These are phyloP conservation scores for Ostreobium quekettii DNA, from an alignment of 139 green algal genomes.

Conservation along the genomic window DNA sequence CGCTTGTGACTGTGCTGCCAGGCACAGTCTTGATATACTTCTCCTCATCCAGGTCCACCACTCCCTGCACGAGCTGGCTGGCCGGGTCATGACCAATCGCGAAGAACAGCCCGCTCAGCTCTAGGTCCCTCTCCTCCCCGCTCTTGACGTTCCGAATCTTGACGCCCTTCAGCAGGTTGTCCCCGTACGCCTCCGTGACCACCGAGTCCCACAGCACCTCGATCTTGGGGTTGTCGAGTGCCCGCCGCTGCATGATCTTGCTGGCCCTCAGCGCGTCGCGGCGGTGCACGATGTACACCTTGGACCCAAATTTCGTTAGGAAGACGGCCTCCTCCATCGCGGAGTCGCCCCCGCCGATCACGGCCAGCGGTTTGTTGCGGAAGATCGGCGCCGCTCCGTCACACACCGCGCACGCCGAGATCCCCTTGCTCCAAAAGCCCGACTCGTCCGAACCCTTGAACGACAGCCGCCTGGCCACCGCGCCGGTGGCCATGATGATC, in stretches of 20 bases:
- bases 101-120: slow-evolving; percentile 72
- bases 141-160: slow-evolving; percentile 46
- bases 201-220: slow-evolving; percentile 60
- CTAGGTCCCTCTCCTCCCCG: slow-evolving; percentile 35
- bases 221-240: slow-evolving; percentile 70
- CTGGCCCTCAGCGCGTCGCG: slow-evolving; percentile 69
- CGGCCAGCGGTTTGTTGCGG: slow-evolving; percentile 63
- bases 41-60: slow-evolving; percentile 57
- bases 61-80: slow-evolving; percentile 59
- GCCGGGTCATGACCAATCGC: slow-evolving; percentile 86
- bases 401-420: slow-evolving; percentile 67
- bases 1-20: slow-evolving; percentile 44
- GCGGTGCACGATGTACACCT: slow-evolving; percentile 83
- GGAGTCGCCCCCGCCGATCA: slow-evolving; percentile 71
- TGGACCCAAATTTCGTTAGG: slow-evolving; percentile 60
- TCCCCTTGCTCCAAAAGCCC: slow-evolving; percentile 67
- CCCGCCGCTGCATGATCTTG: slow-evolving; percentile 64
- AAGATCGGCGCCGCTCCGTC: slow-evolving; percentile 84
- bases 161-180: slow-evolving; percentile 51
- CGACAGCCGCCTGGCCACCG: slow-evolving; percentile 38
- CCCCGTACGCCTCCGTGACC: slow-evolving; percentile 57
- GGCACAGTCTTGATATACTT: slow-evolving; percentile 63
- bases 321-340: slow-evolving; percentile 75
- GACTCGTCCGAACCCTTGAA: slow-evolving; percentile 41
- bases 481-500: slow-evolving; percentile 60